Conservation (phyloP, 495 filamentous ascomycete species). For the Penicillium pulvis region DNA sequence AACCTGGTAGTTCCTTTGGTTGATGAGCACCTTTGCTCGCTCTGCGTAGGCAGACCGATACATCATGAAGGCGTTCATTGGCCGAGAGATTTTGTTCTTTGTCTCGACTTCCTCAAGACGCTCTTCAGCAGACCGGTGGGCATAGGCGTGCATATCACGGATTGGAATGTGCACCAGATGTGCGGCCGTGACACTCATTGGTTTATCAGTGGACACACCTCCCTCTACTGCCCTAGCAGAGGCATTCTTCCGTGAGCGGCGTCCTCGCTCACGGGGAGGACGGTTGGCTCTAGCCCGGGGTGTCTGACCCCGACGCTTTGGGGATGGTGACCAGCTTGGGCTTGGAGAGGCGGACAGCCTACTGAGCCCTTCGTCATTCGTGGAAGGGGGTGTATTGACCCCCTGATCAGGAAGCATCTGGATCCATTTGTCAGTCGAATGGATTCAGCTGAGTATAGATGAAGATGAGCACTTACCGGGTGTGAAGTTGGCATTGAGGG, state of each 20-base stretch:
- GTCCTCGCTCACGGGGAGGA: conserved; percentile 7
- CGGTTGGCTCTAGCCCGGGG: conserved; percentile 12
- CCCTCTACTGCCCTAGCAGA: neutral
- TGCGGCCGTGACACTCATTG: conserved; percentile 78
- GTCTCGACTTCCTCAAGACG: conserved; percentile 71
- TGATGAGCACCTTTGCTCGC: conserved; percentile 77
- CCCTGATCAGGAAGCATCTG: conserved; percentile 21
- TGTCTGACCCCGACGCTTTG: conserved; percentile 4
- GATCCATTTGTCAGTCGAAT: neutral
- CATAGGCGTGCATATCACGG: conserved; percentile 80
- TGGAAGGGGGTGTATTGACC: conserved; percentile 32
- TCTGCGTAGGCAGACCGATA: conserved; percentile 94
- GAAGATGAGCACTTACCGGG: conserved; percentile 15
- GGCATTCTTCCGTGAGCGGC: conserved; percentile 5
- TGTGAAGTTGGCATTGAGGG: conserved; percentile 19
- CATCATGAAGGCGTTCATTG: conserved; percentile 99
- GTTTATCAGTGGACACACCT: conserved; percentile 36
- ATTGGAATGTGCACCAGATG: conserved; percentile 63
- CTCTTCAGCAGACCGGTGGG: conserved; percentile 66
- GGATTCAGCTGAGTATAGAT: neutral
- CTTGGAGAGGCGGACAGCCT: conserved; percentile 10
- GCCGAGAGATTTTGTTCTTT: conserved; percentile 81
- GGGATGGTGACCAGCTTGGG: conserved; percentile 8
- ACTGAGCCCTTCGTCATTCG: conserved; percentile 22
- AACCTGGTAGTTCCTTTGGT: conserved; percentile 91